Percentiles rank a stretch among this genome's conserved stretches.
phyloP scores from a whole-genome alignment of 2,329 filamentous ascomycete genomes.

The Phialophora expanda region DNA sequence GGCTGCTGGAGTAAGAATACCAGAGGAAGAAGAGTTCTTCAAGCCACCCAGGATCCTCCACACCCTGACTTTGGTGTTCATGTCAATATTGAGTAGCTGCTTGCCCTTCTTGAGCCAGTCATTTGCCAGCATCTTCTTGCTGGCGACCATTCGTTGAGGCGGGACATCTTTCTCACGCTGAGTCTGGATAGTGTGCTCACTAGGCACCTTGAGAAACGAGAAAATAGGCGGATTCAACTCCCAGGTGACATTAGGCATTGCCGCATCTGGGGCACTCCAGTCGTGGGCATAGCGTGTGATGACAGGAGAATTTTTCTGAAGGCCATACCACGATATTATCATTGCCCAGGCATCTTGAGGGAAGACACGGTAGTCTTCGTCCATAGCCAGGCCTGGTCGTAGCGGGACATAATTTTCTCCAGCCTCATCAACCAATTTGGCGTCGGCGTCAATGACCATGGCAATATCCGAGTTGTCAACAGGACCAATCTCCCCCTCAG shows the following conservation, averaged over 20 bases:
- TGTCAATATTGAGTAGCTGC: slow-evolving; percentile 67
- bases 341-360: slow-evolving; percentile 81
- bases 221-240: slow-evolving; percentile 86
- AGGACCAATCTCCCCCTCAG: slow-evolving; percentile 71
- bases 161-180: slow-evolving; percentile 66
- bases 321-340: slow-evolving; percentile 80
- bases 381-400: slow-evolving; percentile 66
- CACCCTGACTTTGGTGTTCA: slow-evolving; percentile 74
- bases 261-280: slow-evolving; percentile 62
- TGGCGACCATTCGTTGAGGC: slow-evolving; percentile 71
- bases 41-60: slow-evolving; percentile 65
- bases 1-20: slow-evolving; percentile 51
- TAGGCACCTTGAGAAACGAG: slow-evolving; percentile 78
- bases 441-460: slow-evolving; percentile 57
- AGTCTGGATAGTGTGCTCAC: slow-evolving; percentile 63
- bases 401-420: slow-evolving; percentile 70
- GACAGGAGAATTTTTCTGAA: slow-evolving; percentile 70
- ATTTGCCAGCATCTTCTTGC: slow-evolving; percentile 71
- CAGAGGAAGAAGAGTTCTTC: slow-evolving; percentile 51
- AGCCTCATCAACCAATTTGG: slow-evolving; percentile 52
- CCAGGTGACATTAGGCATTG: slow-evolving; percentile 71
- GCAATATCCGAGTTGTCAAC: slow-evolving; percentile 88
- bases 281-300: slow-evolving; percentile 81
- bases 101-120: slow-evolving; percentile 80
- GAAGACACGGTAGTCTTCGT: slow-evolving; percentile 77